Evolutionary conservation across 345 rosid species (phyloP), one percentile per base, ranked within the genome.

Genomic region (Populus alba): DNA sequence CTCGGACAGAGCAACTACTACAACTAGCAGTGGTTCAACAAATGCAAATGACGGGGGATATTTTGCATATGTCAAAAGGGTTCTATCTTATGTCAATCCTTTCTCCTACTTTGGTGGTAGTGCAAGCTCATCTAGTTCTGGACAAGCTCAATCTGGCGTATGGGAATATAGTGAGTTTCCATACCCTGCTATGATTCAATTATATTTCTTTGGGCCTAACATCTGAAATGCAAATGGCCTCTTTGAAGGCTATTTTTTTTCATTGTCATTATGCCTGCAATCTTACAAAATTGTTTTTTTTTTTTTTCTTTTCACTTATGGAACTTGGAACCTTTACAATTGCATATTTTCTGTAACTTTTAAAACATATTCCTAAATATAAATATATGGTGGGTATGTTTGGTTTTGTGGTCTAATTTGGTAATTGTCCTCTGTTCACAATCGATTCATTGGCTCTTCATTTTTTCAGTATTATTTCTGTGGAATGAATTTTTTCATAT

Each of bases 41-140:
- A 47, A 75, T 79, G 86, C 27, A 67, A 85, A 75, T 75, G 81
- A n/a, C 51, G 91, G 89, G 66, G 93, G 99, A 75, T 92, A 93
- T 86, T 92, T 92, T 78, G 85, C 83, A 57, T 84, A 62, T 31
- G 57, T 88, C 71, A 89, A 73, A 83, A 88, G 91, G 78, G 2
- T 88, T 41, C 78, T 92, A 41, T 93, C 97, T 51, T 95, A 86
- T 17, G 66, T 87, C 68, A 95, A 93, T 81, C 99, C 98, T 29
- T 85, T 95, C 68, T 90, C 98, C 70, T 93, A 95, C 84, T 77
- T 92, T 25, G 87, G 91, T 29, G 87, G 91, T 57, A 66, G 73
- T 53, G 72, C 88, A 66, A 83, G 71, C 79, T 71, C 91, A 62
- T 83, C 97, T 75, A 78, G 78, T 83, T 76, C 87, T 31, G 86